Base-by-base conservation (phyloP, 73 alveolate species). In the Diophrys sp. region DNA sequence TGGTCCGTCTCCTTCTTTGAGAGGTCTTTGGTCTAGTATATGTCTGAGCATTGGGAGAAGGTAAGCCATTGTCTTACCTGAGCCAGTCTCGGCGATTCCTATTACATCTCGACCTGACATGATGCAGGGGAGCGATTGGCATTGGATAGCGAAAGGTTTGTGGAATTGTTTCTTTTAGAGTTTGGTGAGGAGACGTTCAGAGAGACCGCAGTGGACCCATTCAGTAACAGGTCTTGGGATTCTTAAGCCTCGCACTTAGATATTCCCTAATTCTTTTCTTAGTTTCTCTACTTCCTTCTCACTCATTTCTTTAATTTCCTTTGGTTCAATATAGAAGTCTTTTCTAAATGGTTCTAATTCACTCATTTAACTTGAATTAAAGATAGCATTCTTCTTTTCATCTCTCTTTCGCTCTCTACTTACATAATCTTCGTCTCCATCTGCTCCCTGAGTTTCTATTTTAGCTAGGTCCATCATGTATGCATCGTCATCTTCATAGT, bases 11-110 rank as follows among this genome's bases (percentile, higher is more conserved):
- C 97, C 98, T 86, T 97, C 99, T 82, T 91, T 81, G 54, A 91
- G 78, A 73, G 97, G 96, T 72, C 94, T 86, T 68, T 93, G 87
- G 31, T 94, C 99, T 54, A 91, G 67, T 27, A 97, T 96, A 85
- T 97, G 99, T 27, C 99, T 85, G 14, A 97, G 76, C 97, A 97
- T 88, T 0, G 99, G 99, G 32, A 97, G 94, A 66, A 97, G 83
- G 73, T 96, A 97, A n/a, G 99, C 98, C 27, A 97, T 82, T 1
- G 99, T 97, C 78, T 97, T 97, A 18, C 99, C 99, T 68, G 98
- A 86, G 14, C 99, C 99, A 1, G 99, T 97, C 79, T 97, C 99
- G n/a, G 99, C 98, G 28, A 97, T 93, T 30, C 99, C 99, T 25
- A 97, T 91, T 23, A 95, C 92, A 88, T 97, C 99, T 77, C 98